These are phyloP conservation scores for Fremontodendron californicum DNA, from an alignment of 345 rosid species.

Conservation along the genomic window DNA sequence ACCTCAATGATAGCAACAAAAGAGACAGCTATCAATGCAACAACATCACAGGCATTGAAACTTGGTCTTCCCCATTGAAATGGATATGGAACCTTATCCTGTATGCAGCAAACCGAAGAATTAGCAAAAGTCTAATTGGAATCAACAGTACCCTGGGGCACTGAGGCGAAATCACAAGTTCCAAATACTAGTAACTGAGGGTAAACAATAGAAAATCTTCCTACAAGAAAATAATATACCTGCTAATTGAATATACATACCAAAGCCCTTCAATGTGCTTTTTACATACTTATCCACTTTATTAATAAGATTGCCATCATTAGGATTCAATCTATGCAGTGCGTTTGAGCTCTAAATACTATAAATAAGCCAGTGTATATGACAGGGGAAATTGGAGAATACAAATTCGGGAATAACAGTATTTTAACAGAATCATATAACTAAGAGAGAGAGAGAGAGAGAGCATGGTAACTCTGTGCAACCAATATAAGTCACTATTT, in stretches of 20 bases:
- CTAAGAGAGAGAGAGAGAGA: neutral
- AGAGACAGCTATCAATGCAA: constrained; percentile 74
- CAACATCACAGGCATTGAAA: constrained; percentile 55
- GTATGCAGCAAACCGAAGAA: constrained; percentile 10
- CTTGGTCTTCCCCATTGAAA: constrained; percentile 76
- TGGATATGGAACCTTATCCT: constrained; percentile 87
- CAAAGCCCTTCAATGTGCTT: neutral
- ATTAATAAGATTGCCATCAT: neutral
- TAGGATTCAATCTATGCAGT: neutral
- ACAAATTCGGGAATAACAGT: neutral
- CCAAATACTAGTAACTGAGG: neutral
- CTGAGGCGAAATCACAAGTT: neutral
- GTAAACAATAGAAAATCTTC: neutral
- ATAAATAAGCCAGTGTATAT: neutral
- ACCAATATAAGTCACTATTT: neutral
- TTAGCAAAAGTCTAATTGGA: constrained; percentile 8
- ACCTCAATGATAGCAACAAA: constrained; percentile 79
- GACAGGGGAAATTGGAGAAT: neutral
- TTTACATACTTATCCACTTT: neutral
- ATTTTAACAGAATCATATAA: neutral
- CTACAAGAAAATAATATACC: neutral
- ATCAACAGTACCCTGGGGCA: neutral
- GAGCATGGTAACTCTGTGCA: neutral
- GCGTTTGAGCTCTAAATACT: neutral
- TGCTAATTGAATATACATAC: neutral